Conservation (phyloP, 805 yeast species). For the Zygosaccharomyces pseudorouxii region DNA sequence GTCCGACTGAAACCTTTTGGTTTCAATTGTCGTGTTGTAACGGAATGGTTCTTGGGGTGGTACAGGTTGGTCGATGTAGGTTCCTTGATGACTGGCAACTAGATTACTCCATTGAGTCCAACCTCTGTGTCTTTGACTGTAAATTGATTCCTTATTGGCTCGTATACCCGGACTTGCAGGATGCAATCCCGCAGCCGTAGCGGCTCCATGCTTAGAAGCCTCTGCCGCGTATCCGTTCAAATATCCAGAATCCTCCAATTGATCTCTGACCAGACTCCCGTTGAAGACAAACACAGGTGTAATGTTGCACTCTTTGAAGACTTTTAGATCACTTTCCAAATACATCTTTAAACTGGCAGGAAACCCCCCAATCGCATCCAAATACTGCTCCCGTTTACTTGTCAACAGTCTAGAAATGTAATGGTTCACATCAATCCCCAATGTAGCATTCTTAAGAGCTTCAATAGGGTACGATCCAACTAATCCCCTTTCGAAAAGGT, state of each 20-base stretch:
- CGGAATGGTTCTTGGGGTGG: slow-evolving; percentile 47
- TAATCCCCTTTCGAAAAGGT: slow-evolving; percentile 61
- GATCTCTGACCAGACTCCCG: slow-evolving; percentile 49
- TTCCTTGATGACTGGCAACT: slow-evolving; percentile 31
- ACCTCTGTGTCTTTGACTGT: slow-evolving; percentile 43
- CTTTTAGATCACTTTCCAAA: slow-evolving; percentile 58
- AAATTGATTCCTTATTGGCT: slow-evolving; percentile 31
- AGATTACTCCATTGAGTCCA: slow-evolving; percentile 43
- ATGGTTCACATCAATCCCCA: slow-evolving; percentile 83
- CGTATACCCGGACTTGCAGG: slow-evolving; percentile 16
- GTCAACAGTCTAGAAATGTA: slow-evolving; percentile 60
- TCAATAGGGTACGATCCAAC: slow-evolving; percentile 60
- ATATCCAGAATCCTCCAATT: slow-evolving; percentile 30
- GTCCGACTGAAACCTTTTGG: slow-evolving; percentile 49
- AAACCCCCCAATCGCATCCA: slow-evolving; percentile 77
- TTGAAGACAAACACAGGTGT: slow-evolving; percentile 78
- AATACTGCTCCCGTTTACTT: slow-evolving; percentile 59
- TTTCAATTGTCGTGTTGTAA: slow-evolving; percentile 46
- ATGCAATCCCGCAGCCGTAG: slow-evolving; percentile 10
- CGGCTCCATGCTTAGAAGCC: slow-evolving; percentile 14
- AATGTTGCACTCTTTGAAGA: slow-evolving; percentile 55
- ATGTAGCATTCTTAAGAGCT: slow-evolving; percentile 55
- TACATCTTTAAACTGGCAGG: slow-evolving; percentile 57
- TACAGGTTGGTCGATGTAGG: slow-evolving; percentile 35
- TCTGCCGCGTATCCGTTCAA: slow-evolving; percentile 25